Conservation (phyloP, 148 eudicot species). For the Cornus controversa region DNA sequence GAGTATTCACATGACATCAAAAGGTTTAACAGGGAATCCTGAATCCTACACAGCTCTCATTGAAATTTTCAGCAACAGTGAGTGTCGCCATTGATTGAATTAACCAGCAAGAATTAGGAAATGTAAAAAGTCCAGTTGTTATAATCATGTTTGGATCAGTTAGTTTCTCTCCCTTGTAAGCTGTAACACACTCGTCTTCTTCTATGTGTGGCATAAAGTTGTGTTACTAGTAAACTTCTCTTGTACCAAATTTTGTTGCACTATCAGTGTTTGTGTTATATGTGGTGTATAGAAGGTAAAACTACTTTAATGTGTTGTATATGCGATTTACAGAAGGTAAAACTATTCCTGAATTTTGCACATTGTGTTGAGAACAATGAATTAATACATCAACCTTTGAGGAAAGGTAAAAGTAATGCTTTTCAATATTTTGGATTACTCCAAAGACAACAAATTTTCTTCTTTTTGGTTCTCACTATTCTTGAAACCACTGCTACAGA, state of each 20-base stretch:
- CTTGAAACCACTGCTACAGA: too few relatives aligned
- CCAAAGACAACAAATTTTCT: not conserved
- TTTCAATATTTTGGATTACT: too few relatives aligned
- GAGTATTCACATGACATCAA: not conserved
- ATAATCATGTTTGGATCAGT: not conserved
- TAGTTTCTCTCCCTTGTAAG: not conserved
- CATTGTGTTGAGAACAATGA: not conserved
- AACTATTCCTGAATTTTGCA: not conserved
- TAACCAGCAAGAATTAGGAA: constrained; percentile 1
- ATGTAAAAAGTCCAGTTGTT: not conserved
- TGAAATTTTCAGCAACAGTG: constrained; percentile 22
- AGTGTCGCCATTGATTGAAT: constrained; percentile 11
- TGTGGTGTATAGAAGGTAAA: not conserved
- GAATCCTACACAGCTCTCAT: constrained; percentile 15
- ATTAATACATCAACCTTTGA: not conserved
- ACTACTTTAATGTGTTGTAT: not conserved
- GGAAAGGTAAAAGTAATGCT: not conserved
- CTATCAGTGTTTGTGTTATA: not conserved
- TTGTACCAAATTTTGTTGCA: not conserved
- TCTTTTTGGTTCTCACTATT: too few relatives aligned
- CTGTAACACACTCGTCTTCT: not conserved
- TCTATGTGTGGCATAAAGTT: not conserved
- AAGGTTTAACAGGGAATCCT: too few relatives aligned
- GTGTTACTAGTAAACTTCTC: not conserved
- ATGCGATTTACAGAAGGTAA: not conserved